Percentiles rank a stretch among this genome's conserved stretches.
Evolutionary conservation across 129 eudicot genomes (phyloP).

Genomic region (Tagetes patula): DNA sequence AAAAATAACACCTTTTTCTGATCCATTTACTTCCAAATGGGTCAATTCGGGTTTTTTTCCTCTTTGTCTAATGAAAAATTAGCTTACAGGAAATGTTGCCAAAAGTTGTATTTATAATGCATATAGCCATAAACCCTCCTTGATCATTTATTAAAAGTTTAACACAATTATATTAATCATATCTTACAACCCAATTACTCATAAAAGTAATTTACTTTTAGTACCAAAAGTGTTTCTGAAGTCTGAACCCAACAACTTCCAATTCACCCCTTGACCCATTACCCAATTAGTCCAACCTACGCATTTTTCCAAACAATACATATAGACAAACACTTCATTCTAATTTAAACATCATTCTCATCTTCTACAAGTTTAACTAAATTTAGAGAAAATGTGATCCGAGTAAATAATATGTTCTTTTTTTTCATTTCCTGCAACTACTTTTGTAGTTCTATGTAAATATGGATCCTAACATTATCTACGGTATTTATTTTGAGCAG

Average conservation of each 20-base stretch:
- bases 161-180: background rate
- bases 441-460: background rate
- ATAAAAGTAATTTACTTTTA: background rate
- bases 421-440: background rate
- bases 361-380: background rate
- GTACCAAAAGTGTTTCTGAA: background rate
- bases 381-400: background rate
- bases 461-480: background rate
- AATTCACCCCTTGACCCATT: background rate
- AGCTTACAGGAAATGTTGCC: background rate
- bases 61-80: background rate
- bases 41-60: background rate
- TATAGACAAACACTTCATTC: background rate
- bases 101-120: background rate
- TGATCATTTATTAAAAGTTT: background rate
- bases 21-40: background rate
- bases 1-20: constrained; percentile 10
- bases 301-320: background rate
- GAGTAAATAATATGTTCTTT: background rate
- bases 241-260: background rate
- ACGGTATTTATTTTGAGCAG: background rate
- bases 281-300: background rate
- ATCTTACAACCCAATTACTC: background rate
- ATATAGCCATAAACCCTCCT: background rate
- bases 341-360: background rate